Evolutionary conservation across 1,139 yeast species (phyloP).

Genomic region (Candida buenavistaensis): DNA sequence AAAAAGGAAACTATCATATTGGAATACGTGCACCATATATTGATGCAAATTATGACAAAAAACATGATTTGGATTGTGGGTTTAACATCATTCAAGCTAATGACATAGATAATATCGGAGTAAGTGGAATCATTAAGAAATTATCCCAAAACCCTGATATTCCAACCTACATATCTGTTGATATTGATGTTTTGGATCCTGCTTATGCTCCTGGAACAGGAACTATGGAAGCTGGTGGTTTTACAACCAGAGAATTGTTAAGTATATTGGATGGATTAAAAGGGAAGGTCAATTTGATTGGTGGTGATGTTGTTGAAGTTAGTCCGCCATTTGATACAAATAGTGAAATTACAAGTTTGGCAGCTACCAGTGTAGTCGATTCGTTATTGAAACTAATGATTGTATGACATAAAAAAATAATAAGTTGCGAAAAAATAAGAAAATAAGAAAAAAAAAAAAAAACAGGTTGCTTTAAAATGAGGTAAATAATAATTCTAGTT

Average conservation of each 20-base stretch:
- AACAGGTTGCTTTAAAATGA: no score
- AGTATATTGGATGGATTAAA: conserved; percentile 61
- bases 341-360: no score
- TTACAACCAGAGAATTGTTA: conserved; percentile 74
- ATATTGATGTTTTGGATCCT: conserved; percentile 80
- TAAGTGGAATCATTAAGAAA: conserved; percentile 49
- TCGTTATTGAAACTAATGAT: no score
- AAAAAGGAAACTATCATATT: conserved; percentile 62
- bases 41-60: conserved; percentile 60
- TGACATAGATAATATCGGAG: conserved; percentile 66
- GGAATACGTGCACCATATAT: conserved; percentile 74
- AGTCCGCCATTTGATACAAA: conserved; percentile 73
- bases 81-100: conserved; percentile 67
- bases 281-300: conserved; percentile 61
- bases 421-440: no score
- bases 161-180: conserved; percentile 73
- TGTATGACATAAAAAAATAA: no score
- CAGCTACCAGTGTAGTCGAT: no score
- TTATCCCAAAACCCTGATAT: conserved; percentile 49
- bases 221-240: conserved; percentile 81
- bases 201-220: conserved; percentile 84
- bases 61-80: conserved; percentile 64
- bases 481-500: no score
- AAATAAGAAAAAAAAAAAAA: no score
- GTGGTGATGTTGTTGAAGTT: conserved; percentile 80